Conservation (phyloP, 495 filamentous ascomycete species). For the Podospora fimiseda region DNA sequence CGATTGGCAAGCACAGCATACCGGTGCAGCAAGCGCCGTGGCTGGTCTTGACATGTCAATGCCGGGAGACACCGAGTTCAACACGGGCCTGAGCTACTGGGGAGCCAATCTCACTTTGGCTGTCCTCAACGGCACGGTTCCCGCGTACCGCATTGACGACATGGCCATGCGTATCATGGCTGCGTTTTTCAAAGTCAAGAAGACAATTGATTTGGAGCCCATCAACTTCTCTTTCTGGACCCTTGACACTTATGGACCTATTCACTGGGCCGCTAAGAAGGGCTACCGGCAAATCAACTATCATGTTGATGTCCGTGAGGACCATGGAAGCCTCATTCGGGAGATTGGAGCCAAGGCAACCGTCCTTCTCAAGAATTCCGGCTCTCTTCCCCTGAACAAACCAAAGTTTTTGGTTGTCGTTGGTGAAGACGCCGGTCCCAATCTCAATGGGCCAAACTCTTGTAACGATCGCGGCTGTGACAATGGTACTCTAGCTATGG, state of each 20-base stretch:
- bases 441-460: constrained; percentile 74
- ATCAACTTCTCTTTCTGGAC: constrained; percentile 92
- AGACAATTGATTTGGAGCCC: constrained; percentile 50
- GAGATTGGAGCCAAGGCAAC: constrained; percentile 69
- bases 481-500: constrained; percentile 85
- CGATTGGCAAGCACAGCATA: constrained; percentile 84
- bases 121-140: constrained; percentile 84
- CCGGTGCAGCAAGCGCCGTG: constrained; percentile 67
- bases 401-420: constrained; percentile 75
- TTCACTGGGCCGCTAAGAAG: constrained; percentile 54
- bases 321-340: constrained; percentile 67
- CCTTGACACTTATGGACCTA: constrained; percentile 61
- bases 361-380: constrained; percentile 83
- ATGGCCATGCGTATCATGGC: constrained; percentile 92
- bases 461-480: constrained; percentile 79
- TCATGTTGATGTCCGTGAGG: constrained; percentile 74
- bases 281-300: constrained; percentile 68
- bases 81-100: constrained; percentile 70
- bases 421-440: constrained; percentile 75
- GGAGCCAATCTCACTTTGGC: constrained; percentile 77
- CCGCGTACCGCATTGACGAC: constrained; percentile 87
- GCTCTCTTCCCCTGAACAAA: constrained; percentile 67
- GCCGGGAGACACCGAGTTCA: constrained; percentile 80
- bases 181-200: constrained; percentile 84
- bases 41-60: constrained; percentile 94